Evolutionary conservation across 2,329 filamentous ascomycete genomes (phyloP).

Genomic region (Penicillium hordei): DNA sequence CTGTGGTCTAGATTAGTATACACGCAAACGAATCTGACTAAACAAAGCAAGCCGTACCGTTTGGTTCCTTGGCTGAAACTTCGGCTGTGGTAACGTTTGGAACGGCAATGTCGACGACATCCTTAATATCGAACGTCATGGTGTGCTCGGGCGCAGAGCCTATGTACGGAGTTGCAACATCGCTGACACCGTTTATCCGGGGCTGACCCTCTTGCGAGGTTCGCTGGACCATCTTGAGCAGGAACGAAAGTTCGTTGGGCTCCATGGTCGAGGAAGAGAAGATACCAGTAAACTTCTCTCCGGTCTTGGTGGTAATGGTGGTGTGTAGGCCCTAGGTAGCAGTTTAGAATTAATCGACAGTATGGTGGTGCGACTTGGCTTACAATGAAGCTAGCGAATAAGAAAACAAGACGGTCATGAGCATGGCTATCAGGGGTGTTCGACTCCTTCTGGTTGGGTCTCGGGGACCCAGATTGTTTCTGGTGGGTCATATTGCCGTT

Average conservation of each 20-base stretch:
- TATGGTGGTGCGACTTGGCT: conserved; percentile 30
- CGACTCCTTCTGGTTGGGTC: conserved; percentile 49
- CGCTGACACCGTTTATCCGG: conserved; percentile 45
- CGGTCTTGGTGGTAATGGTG: conserved; percentile 58
- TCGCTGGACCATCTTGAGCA: conserved; percentile 66
- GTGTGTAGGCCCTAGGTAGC: conserved; percentile 54
- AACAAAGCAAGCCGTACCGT: conserved; percentile 50
- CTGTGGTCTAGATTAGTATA: conserved; percentile 45
- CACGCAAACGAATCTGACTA: not conserved
- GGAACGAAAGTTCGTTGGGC: conserved; percentile 54
- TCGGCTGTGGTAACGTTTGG: conserved; percentile 55
- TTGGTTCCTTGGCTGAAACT: conserved; percentile 53
- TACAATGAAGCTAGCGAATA: conserved; percentile 61
- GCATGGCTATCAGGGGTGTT: conserved; percentile 58
- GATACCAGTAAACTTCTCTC: conserved; percentile 62
- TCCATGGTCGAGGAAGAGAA: conserved; percentile 59
- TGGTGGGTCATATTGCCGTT: conserved; percentile 55
- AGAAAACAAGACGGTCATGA: conserved; percentile 60
- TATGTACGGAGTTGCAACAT: conserved; percentile 41
- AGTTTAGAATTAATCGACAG: conserved; percentile 16
- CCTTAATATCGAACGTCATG: conserved; percentile 63
- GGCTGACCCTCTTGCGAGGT: conserved; percentile 39
- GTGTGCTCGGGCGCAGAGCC: conserved; percentile 47
- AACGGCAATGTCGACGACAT: conserved; percentile 58
- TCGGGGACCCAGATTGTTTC: conserved; percentile 43